Evolutionary conservation across 441 rosid species (phyloP), one percentile per base, ranked within the genome.

Genomic region (Populus hybrid): DNA sequence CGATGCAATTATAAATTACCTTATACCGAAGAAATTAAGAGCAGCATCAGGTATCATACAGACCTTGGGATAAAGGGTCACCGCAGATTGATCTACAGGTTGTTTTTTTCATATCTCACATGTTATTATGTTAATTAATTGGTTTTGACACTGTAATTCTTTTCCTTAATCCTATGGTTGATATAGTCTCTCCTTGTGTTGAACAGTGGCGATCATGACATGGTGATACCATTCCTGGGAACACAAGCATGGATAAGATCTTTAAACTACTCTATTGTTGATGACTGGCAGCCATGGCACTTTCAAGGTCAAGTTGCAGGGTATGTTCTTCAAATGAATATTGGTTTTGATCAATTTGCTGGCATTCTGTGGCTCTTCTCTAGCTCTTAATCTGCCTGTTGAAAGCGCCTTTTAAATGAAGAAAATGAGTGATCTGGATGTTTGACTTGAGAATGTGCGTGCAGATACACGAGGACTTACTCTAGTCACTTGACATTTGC

Each of bases 191-290:
- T 42, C 8, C 35, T 1, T 10, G 24, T 54, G 79, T 76, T 16
- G 59, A 73, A 79, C 83, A 94, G 98, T 72, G 95, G 97, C 4
- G 95, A 92, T 80, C 97, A 88, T 79, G 97, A 94, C 83, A 40
- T 90, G 81, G 0, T 69, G 5, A 61, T 88, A 8, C 93, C 98
- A 1, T 86, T 75, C 74, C 1, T 84, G 80, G 93, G 88, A 70
- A 93, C 97, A 14, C 84, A 88, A 86, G 90, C 80, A 40, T 93
- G 97, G 97, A 90, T 91, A 72, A 82, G 81, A 79, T 74, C 86
- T 28, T 85, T 91, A 2, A 90, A 90, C 79, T 86, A 81, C 78
- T 80, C 90, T n/a, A 86, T 88, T 34, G 50, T 88, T 24, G 89
- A 89, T 63, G 88, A 87, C 8, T 92, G 97, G 97, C 85, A 95